phyloP scores from a whole-genome alignment of 2,329 filamentous ascomycete species.

The Ophiocordyceps australis region DNA sequence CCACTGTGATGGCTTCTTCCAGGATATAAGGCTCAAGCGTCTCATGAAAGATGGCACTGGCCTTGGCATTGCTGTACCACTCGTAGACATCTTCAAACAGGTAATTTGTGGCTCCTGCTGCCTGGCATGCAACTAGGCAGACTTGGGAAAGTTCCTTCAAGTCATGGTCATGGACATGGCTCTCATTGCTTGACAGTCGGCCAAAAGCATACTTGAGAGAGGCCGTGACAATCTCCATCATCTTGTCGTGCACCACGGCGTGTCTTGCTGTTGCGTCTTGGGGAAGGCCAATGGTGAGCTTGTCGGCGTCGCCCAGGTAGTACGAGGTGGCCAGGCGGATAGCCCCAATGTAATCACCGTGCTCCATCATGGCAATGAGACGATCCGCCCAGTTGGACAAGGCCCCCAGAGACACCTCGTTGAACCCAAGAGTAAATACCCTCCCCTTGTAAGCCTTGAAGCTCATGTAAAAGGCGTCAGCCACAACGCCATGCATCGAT shows the following conservation, averaged over 20 bases:
- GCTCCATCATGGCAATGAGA: conserved; percentile 83
- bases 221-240: conserved; percentile 84
- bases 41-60: conserved; percentile 66
- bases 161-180: conserved; percentile 32
- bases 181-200: conserved; percentile 34
- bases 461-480: conserved; percentile 96
- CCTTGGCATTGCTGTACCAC: conserved; percentile 64
- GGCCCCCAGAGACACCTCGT: conserved; percentile 77
- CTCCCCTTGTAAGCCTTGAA: conserved; percentile 90
- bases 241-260: conserved; percentile 67
- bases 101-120: conserved; percentile 62
- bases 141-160: conserved; percentile 64
- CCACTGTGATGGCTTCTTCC: conserved; percentile 50
- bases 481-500: conserved; percentile 87
- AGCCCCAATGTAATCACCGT: conserved; percentile 86
- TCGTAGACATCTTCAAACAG: conserved; percentile 84
- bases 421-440: conserved; percentile 83
- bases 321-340: conserved; percentile 85
- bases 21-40: conserved; percentile 78
- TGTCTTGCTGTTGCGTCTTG: conserved; percentile 65
- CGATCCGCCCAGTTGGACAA: conserved; percentile 96
- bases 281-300: conserved; percentile 81
- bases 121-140: conserved; percentile 69
- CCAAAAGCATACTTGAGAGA: conserved; percentile 81
- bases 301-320: conserved; percentile 81